Evolutionary conservation across 768 basidiomycete species (phyloP), one percentile per base, ranked within the genome.

Genomic region (Epithele typhae): DNA sequence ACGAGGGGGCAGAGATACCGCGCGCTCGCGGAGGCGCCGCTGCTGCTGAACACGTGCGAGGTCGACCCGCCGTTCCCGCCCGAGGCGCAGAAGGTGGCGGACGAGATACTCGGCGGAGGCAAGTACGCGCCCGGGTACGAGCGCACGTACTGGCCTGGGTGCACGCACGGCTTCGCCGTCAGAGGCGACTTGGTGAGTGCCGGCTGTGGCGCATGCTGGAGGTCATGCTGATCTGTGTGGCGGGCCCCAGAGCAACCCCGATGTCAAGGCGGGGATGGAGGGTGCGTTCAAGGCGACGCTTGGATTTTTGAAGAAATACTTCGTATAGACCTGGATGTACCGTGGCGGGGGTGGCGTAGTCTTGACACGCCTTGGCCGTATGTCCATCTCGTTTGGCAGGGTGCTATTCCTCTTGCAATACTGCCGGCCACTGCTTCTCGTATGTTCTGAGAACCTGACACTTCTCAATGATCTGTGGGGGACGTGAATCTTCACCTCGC

Each of bases 31-130:
- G 73, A 73, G 37, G 72, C 72, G 1, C 81, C 84, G 19, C 69
- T 87, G 22, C 72, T 88, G 32, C 81, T 86, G 65, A 85, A 85
- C 69, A 77, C 76, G 35, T 84, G 84, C 64, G 69, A 74, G 22
- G 34, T 59, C 24, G 82, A 85, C 59, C 3, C 27, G 5, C 62
- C 63, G 56, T 87, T 84, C 71, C 76, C 79, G 72, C 50, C 67
- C 40, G 78, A 79, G 24, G 37, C 48, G 35, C 51, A 69, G 49
- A 54, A 49, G 9, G 51, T 55, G 35, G 67, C 69, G 3, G 71
- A 72, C 40, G 59, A 66, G 48, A 62, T 75, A 41, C 56, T 76
- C 34, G 27, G 27, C 7, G 27, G 14, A 14, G 68, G 66, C 19
- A 66, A 66, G 50, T 70, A 67, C 50, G 57, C 58, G 22, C 66